Conservation (phyloP, 176 grass and related monocot genomes). For the Bonia amplexicaulis region DNA sequence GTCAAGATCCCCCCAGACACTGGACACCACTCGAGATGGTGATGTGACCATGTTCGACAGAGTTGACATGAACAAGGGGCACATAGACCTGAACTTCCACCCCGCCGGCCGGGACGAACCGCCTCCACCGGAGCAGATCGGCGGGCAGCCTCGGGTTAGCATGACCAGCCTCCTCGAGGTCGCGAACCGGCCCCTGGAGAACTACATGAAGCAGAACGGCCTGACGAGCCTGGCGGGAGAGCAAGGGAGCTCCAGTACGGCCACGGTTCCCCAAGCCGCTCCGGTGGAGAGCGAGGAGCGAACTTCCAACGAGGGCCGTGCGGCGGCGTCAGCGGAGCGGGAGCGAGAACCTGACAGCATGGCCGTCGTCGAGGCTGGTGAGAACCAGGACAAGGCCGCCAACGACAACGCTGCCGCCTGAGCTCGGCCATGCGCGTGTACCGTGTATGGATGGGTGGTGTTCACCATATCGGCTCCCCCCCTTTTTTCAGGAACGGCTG, state of each 20-base stretch:
- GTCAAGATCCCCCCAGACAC: conserved; percentile 40
- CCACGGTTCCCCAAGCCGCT: neutral
- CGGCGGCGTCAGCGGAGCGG: conserved; percentile 14
- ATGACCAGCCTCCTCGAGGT: conserved; percentile 85
- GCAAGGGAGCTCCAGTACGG: conserved; percentile 53
- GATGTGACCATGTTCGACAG: conserved; percentile 47
- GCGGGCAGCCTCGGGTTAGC: conserved; percentile 36
- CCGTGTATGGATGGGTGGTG: neutral
- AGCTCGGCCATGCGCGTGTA: neutral
- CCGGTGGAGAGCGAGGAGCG: conserved; percentile 58
- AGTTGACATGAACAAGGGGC: conserved; percentile 49
- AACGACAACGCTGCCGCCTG: conserved; percentile 21
- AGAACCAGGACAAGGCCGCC: conserved; percentile 48
- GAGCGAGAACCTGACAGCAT: conserved; percentile 38
- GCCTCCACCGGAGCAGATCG: conserved; percentile 8
- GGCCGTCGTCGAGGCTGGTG: conserved; percentile 37
- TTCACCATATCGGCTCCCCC: conserved; percentile 18
- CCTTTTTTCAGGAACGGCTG: conserved; percentile 36
- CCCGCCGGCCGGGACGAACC: conserved; percentile 20
- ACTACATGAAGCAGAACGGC: conserved; percentile 88
- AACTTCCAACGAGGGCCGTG: conserved; percentile 50
- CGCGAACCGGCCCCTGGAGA: conserved; percentile 66
- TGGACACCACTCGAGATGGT: conserved; percentile 51
- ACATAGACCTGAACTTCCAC: conserved; percentile 87
- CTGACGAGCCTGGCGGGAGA: conserved; percentile 52